phyloP scores from a whole-genome alignment of 139 green algal genomes.

The Volvox africanus region DNA sequence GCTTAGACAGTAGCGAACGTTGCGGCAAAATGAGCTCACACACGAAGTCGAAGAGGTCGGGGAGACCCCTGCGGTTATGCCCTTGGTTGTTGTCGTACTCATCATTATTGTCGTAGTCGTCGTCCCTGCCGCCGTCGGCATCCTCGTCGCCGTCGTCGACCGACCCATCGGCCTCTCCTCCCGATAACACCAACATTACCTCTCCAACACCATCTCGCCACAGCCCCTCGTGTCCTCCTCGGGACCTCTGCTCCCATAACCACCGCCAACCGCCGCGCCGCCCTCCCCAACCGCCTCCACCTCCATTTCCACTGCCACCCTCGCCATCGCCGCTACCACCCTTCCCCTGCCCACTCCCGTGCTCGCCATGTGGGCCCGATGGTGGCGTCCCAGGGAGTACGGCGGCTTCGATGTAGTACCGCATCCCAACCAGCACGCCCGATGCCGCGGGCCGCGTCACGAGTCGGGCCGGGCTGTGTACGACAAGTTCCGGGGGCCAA shows the following conservation, averaged over 20 bases:
- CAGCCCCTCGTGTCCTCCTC: not conserved
- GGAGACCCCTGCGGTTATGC: not conserved
- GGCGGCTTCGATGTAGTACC: constrained; percentile 26
- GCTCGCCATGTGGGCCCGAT: not conserved
- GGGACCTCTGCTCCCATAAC: not conserved
- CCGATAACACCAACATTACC: not conserved
- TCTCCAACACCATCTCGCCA: not conserved
- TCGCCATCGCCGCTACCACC: not conserved
- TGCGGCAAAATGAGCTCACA: not conserved
- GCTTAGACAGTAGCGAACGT: too few relatives aligned
- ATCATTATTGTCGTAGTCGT: not conserved
- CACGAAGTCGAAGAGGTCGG: not conserved
- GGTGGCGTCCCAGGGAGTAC: not conserved
- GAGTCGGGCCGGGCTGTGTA: not conserved
- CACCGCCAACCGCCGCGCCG: not conserved
- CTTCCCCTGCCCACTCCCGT: not conserved
- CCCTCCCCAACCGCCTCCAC: not conserved
- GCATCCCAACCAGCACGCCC: not conserved
- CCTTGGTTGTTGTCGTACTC: not conserved
- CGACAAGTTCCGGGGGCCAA: constrained; percentile 44
- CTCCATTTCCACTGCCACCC: not conserved
- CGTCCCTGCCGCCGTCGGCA: not conserved
- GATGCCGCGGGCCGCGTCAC: not conserved
- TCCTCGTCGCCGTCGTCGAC: too few relatives aligned
- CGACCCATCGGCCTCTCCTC: too few relatives aligned